Base-by-base conservation (phyloP, 139 green algal species). In the Chlorella sp. region DNA sequence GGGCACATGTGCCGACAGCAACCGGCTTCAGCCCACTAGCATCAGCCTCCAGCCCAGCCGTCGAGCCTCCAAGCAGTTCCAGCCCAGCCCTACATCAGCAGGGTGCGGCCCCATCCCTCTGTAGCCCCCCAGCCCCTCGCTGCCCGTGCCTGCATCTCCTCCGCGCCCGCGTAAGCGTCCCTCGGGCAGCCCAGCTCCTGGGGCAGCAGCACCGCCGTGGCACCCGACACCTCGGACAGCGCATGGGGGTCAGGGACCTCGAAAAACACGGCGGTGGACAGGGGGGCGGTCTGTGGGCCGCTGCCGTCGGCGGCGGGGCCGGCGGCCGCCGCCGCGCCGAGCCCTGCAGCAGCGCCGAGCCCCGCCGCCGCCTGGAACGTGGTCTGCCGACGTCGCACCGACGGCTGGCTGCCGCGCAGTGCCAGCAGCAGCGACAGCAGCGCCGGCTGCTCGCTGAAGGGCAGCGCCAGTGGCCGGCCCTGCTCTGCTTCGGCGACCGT, bases 181-280 rank as follows among this genome's bases (percentile, higher is more conserved):
- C 19, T 59, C 17, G 73, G 73, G 27, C 45, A n/a, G 8, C 63
- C 48, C 19, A 53, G 25, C 40, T 79, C 73, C 8, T 42, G 14
- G 3, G 73, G 62, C 35, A 79, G 73, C 62, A 73, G 50, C 62
- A 67, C 62, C 3, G 50, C 63, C 36, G 58, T 43, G 1, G 63
- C 45, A n/a, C 35, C 19, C 1, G 63, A 66, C 14, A 50, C 63
- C 3, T 73, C 21, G 5, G 48, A 66, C 23, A 79, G 64, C 19
- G 51, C 48, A 36, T 73, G 23, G 19, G 73, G 73, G 63, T 79
- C 64, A 2, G 73, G 73, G 6, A 50, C 50, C n/a, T 79, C 63
- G 2, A 21, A 33, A 36, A 73, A 79, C 38, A 79, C 46, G 21
- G n/a, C 14, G 45, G 25, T 63, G 25, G 42, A 23, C 33, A 72